Evolutionary conservation across 2,329 filamentous ascomycete species (phyloP).

Genomic region (Colletotrichum musicola): DNA sequence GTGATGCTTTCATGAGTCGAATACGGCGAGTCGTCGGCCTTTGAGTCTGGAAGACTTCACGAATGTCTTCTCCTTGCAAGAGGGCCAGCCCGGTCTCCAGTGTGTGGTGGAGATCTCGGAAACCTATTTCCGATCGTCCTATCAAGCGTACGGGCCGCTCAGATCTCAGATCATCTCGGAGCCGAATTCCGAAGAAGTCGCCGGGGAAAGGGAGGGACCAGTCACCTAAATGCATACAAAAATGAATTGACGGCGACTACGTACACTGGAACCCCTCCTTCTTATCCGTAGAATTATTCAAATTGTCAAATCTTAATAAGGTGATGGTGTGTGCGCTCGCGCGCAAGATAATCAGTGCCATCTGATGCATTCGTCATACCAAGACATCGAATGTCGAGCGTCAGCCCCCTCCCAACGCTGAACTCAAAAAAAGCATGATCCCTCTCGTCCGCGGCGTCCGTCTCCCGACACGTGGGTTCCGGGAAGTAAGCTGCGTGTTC

Average conservation of each 20-base stretch:
- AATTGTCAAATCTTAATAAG: too few relatives aligned
- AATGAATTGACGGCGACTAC: too few relatives aligned
- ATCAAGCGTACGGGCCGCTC: slow-evolving; percentile 7
- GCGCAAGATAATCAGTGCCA: neutral
- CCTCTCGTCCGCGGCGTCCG: neutral
- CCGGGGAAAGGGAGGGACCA: neutral
- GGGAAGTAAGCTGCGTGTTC: neutral
- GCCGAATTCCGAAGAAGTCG: slow-evolving; percentile 1
- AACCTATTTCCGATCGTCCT: slow-evolving; percentile 27
- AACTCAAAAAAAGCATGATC: neutral
- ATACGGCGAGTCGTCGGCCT: neutral
- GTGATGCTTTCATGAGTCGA: neutral
- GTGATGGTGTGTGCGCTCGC: neutral
- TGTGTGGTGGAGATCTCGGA: slow-evolving; percentile 15
- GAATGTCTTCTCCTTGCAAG: neutral
- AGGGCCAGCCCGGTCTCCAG: neutral
- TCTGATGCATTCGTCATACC: neutral
- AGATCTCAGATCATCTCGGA: slow-evolving; percentile 2
- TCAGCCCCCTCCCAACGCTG: neutral
- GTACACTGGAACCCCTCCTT: too few relatives aligned
- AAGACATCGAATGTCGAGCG: neutral
- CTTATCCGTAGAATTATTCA: too few relatives aligned
- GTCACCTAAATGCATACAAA: too few relatives aligned
- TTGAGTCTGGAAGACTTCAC: neutral
- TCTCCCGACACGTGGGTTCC: neutral